Evolutionary conservation across 768 basidiomycete genomes (phyloP).

Genomic region (Auricularia heimuer): DNA sequence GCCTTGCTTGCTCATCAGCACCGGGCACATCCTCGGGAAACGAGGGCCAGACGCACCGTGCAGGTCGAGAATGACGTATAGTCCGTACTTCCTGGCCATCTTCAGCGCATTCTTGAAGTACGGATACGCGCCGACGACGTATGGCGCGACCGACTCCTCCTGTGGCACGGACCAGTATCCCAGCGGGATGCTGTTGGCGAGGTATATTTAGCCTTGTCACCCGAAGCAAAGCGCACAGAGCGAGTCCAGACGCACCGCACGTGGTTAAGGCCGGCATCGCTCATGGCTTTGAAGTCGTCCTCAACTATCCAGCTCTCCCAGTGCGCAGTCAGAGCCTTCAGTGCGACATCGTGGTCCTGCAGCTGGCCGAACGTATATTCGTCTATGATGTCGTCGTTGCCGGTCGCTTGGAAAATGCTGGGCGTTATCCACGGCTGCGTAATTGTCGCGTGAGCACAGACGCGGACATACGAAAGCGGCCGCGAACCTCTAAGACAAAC

Average conservation of each 20-base stretch:
- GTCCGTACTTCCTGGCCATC: conserved; percentile 50
- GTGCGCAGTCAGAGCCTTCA: conserved; percentile 37
- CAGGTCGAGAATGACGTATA: conserved; percentile 65
- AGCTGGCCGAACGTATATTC: conserved; percentile 53
- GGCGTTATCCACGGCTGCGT: conserved; percentile 70
- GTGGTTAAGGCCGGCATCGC: conserved; percentile 58
- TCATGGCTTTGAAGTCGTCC: conserved; percentile 57
- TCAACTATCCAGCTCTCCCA: conserved; percentile 43
- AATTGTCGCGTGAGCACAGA: neutral
- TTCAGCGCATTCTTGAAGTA: conserved; percentile 53
- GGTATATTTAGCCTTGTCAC: neutral
- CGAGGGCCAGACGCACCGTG: conserved; percentile 50
- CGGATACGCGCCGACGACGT: conserved; percentile 54
- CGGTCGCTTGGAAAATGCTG: conserved; percentile 55
- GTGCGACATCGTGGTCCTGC: conserved; percentile 34
- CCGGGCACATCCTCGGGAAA: conserved; percentile 13
- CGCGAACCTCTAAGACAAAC: conserved; percentile 42
- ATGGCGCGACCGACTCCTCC: conserved; percentile 36
- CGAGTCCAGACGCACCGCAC: conserved; percentile 40
- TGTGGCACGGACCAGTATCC: conserved; percentile 73
- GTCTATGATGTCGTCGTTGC: conserved; percentile 45
- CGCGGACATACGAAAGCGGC: neutral
- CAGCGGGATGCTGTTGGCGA: conserved; percentile 44
- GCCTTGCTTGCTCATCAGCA: neutral
- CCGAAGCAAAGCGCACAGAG: neutral